These are phyloP conservation scores for Eleusine indica DNA, from an alignment of 176 grass and related monocot genomes.

Conservation along the genomic window DNA sequence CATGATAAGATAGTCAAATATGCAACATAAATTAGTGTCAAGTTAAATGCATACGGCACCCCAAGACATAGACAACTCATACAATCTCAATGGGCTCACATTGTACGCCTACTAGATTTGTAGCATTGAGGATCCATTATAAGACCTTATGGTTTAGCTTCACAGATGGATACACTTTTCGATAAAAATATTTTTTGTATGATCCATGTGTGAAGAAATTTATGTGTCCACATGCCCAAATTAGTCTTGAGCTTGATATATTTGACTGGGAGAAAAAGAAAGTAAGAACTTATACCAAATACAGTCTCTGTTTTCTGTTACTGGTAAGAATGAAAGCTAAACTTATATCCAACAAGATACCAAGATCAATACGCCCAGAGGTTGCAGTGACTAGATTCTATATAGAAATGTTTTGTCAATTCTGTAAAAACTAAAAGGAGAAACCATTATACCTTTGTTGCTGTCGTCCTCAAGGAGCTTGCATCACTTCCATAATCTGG, in stretches of 20 bases:
- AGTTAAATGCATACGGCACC: neutral
- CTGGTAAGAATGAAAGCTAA: neutral
- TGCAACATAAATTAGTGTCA: neutral
- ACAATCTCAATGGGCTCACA: neutral
- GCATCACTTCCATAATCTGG: conserved; percentile 88
- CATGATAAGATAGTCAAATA: neutral
- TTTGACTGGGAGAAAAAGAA: neutral
- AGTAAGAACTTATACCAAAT: neutral
- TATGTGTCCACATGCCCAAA: neutral
- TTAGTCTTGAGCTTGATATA: neutral
- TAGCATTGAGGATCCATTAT: neutral
- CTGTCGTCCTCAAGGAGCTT: conserved; percentile 70
- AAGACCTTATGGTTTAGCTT: neutral
- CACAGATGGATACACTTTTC: neutral
- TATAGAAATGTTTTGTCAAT: neutral
- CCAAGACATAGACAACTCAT: neutral
- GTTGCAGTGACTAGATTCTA: neutral
- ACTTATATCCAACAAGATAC: neutral
- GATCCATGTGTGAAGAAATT: neutral
- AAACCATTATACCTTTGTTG: conserved; percentile 57
- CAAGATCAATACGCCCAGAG: neutral
- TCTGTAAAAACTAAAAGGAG: neutral
- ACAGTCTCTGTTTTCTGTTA: neutral
- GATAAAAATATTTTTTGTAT: neutral
- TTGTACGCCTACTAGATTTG: neutral